A percentile compares a stretch with the other conserved stretches of the same genome.
Conservation (phyloP, 257 asterid genomes). For the Mitragyna speciosa region DNA sequence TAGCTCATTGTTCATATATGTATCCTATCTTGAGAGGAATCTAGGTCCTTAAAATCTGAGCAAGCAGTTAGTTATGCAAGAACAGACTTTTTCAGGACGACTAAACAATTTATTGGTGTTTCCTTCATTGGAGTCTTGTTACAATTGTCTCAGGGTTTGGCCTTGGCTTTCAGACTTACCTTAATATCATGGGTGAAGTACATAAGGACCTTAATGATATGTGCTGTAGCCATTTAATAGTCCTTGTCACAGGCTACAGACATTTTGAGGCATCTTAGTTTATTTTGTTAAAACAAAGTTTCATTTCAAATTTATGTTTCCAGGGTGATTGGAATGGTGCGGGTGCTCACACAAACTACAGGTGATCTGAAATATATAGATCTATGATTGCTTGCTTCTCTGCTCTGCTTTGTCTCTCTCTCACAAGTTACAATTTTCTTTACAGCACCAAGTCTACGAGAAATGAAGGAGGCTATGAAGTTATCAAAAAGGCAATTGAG, state of each 20-base stretch:
- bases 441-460: slow-evolving; percentile 90
- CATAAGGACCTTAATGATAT: background rate
- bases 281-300: background rate
- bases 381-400: background rate
- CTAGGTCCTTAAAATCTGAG: background rate
- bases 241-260: background rate
- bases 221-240: background rate
- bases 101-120: background rate
- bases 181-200: background rate
- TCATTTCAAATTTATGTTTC: background rate
- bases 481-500: slow-evolving; percentile 82
- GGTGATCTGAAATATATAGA: slow-evolving; percentile 32
- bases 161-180: background rate
- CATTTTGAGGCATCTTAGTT: background rate
- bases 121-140: background rate
- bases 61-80: background rate
- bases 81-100: background rate
- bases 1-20: background rate
- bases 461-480: slow-evolving; percentile 65
- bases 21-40: background rate
- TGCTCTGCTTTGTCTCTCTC: background rate
- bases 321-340: slow-evolving; percentile 99
- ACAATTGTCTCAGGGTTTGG: background rate
- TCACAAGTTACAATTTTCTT: background rate
- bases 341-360: slow-evolving; percentile 92